Conservation (phyloP, 108 stramenopile genomes). For the Skeletonema menzelii region DNA sequence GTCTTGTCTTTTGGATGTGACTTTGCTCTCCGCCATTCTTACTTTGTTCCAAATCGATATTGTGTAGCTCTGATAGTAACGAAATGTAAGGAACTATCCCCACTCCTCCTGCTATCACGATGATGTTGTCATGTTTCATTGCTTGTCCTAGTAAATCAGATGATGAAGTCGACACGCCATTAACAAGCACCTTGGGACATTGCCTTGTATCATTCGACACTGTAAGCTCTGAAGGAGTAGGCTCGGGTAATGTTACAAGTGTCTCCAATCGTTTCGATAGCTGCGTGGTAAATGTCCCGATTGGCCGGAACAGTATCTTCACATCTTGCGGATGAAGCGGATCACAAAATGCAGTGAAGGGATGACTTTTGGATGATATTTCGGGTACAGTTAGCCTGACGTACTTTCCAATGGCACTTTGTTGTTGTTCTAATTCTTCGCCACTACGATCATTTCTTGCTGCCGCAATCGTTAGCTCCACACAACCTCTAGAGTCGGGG, state of each 20-base stretch:
- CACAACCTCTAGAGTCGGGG: conserved; percentile 48
- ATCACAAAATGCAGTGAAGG: conserved; percentile 16
- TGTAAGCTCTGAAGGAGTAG: conserved; percentile 1
- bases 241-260: neutral
- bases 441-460: neutral
- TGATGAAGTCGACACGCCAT: conserved; percentile 9
- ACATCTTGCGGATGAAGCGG: neutral
- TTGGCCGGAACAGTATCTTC: conserved; percentile 24
- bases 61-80: conserved; percentile 1
- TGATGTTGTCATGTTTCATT: conserved; percentile 18
- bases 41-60: neutral
- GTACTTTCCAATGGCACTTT: conserved; percentile 17
- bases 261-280: conserved; percentile 9
- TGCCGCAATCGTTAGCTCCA: conserved; percentile 22
- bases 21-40: neutral
- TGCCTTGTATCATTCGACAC: neutral
- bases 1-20: neutral
- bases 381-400: conserved; percentile 18
- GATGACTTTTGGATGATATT: conserved; percentile 24
- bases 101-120: conserved; percentile 37
- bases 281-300: conserved; percentile 17
- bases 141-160: conserved; percentile 8
- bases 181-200: conserved; percentile 16
- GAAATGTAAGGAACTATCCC: conserved; percentile 36
- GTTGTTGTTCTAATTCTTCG: neutral